Base-by-base conservation (phyloP, 2,329 filamentous ascomycete genomes). In the Trichoderma sp. region DNA sequence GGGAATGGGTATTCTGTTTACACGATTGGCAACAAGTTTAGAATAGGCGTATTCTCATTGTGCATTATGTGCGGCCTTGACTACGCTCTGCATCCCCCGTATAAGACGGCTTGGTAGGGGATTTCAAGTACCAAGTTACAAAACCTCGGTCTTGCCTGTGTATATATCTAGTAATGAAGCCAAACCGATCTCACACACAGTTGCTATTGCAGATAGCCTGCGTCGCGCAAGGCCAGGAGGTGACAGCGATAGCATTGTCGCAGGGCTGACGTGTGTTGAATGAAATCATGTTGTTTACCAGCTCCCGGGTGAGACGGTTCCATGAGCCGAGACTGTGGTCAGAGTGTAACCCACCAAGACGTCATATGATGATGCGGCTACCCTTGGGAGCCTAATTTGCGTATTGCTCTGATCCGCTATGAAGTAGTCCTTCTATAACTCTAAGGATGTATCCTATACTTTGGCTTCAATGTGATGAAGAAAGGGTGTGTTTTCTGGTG, bases 361-460 rank as follows among this genome's bases (percentile, higher is more conserved):
- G 59, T 54, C 41, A 45, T 62, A 15, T 30, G 24, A 30, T 62
- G 48, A 12, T 39, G 30, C 44, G 26, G n/a, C 26, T 62, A 34
- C 39, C 7, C 57, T 34, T 26, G 24, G 12, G 44, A 24, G 9
- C 47, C 39, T 44, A 14, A 12, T 28, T 26, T 34, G 21, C 2
- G n/a, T 15, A 47, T 41, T 9, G 15, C 9, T 26, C 17, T 17
- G 9, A 50, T 45, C 10, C 9, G n/a, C 12, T 14, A 39, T 12
- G 34, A 14, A 39, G 34, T 39, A 34, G 30, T 34, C 2, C 1
- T 34, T 2, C 7, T 3, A 39, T 39, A 39, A 39, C 34, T 39
- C 3, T 3, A 39, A 14, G 2, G 12, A 39, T 2, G 34, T 39
- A 14, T 14, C 1, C 4, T 14, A 12, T 39, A 39, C 34, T 14